Conservation (phyloP, 345 rosid genomes). For the Dipteronia sinensis region DNA sequence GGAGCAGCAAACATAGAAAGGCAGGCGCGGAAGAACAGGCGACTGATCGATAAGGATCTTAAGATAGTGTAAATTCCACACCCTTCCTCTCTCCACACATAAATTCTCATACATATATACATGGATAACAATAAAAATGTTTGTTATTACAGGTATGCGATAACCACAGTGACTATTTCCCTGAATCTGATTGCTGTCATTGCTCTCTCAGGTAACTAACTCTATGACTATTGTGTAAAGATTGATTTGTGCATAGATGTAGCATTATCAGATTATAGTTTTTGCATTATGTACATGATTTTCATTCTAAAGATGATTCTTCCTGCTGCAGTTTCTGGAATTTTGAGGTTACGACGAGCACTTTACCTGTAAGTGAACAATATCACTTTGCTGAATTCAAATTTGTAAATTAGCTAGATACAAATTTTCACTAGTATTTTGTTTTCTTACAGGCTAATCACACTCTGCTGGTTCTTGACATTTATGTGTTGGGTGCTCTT, state of each 20-base stretch:
- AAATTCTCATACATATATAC: not conserved
- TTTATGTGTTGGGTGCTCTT: constrained; percentile 61
- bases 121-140: not conserved
- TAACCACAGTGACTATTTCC: constrained; percentile 47
- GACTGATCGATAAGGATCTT: constrained; percentile 49
- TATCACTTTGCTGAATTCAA: not conserved
- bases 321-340: constrained; percentile 50
- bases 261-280: not conserved
- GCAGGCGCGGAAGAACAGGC: constrained; percentile 57
- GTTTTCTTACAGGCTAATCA: constrained; percentile 47
- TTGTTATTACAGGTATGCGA: constrained; percentile 44
- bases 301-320: constrained; percentile 7
- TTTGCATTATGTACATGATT: not conserved
- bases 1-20: constrained; percentile 45
- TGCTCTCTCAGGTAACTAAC: constrained; percentile 52
- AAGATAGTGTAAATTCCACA: constrained; percentile 45
- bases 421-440: not conserved
- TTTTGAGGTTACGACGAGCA: constrained; percentile 38
- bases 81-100: not conserved
- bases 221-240: not conserved
- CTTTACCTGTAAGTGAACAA: constrained; percentile 44
- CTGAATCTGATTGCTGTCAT: constrained; percentile 44
- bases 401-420: not conserved
- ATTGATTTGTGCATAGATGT: not conserved
- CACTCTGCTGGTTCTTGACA: constrained; percentile 61